Evolutionary conservation across 768 basidiomycete species (phyloP).

Genomic region (Leccinum ochraceum): DNA sequence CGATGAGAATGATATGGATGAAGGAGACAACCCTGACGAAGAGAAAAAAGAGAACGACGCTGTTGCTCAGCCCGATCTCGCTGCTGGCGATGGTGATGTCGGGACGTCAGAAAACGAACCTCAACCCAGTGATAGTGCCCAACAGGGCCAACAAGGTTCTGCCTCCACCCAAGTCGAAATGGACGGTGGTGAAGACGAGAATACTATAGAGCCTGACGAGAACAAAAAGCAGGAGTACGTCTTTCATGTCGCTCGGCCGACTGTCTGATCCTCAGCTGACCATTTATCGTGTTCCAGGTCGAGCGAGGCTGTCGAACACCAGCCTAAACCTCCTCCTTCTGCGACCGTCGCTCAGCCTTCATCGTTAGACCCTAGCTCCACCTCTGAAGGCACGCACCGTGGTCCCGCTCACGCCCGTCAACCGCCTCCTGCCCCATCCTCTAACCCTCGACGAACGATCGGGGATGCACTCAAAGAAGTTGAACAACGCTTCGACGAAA

Average conservation of each 20-base stretch:
- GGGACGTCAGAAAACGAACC: conserved; percentile 19
- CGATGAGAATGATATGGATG: conserved; percentile 18
- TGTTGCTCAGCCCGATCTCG: conserved; percentile 40
- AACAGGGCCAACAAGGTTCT: conserved; percentile 24
- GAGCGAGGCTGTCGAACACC: conserved; percentile 12
- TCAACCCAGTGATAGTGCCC: conserved; percentile 19
- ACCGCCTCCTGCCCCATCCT: conserved; percentile 35
- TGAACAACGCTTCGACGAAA: conserved; percentile 80
- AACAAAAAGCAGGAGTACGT: conserved; percentile 18
- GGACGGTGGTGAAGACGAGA: conserved; percentile 21
- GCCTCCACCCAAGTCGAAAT: conserved; percentile 17
- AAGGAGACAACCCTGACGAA: conserved; percentile 33
- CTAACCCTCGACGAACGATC: conserved; percentile 72
- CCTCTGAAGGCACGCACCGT: conserved; percentile 45
- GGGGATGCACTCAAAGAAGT: conserved; percentile 86
- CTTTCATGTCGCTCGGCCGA: neutral
- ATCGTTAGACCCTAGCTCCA: conserved; percentile 33
- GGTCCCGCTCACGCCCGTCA: conserved; percentile 44
- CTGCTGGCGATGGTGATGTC: conserved; percentile 26
- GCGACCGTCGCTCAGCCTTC: conserved; percentile 8
- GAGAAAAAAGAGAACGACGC: conserved; percentile 28
- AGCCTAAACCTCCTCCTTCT: conserved; percentile 6
- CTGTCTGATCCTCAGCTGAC: neutral
- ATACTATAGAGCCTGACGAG: conserved; percentile 26
- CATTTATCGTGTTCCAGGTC: conserved; percentile 9